Conservation (phyloP, 495 filamentous ascomycete species). For the Ascodesmis nigricans region DNA sequence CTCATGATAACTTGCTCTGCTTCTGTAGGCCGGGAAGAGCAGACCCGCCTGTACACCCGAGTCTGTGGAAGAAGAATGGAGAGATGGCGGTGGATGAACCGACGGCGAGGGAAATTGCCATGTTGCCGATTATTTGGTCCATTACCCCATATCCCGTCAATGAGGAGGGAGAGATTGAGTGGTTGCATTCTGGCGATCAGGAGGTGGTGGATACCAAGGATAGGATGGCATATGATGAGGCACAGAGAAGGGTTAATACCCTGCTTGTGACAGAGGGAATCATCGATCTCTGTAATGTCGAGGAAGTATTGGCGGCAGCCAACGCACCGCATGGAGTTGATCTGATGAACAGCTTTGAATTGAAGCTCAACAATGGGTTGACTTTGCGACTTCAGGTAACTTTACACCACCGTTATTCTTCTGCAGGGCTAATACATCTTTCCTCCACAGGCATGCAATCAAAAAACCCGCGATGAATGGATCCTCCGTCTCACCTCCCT, state of each 20-base stretch:
- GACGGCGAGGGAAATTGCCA: constrained; percentile 32
- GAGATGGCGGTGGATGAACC: no score
- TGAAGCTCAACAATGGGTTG: constrained; percentile 39
- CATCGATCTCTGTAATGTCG: constrained; percentile 39
- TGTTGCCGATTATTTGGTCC: constrained; percentile 39
- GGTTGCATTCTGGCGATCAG: constrained; percentile 31
- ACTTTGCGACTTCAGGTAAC: constrained; percentile 37
- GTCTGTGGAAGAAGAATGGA: constrained; percentile 25
- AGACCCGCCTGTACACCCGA: constrained; percentile 43
- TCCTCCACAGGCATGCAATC: constrained; percentile 19
- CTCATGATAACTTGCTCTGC: constrained; percentile 43
- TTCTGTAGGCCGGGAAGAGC: constrained; percentile 46
- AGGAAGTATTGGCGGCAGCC: no score
- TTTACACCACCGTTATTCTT: background rate
- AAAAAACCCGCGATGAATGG: constrained; percentile 39
- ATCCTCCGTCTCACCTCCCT: constrained; percentile 35
- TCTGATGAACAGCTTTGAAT: no score
- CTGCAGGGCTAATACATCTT: background rate
- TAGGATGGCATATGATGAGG: constrained; percentile 39
- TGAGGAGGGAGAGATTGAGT: constrained; percentile 31
- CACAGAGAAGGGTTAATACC: constrained; percentile 37
- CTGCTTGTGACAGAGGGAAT: constrained; percentile 41
- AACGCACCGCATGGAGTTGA: no score
- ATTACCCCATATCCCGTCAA: constrained; percentile 40
- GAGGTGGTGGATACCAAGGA: constrained; percentile 28